Percentiles rank a stretch among this genome's conserved stretches.
Conservation (phyloP, 2,329 filamentous ascomycete species). For the Podosphaera leucotricha region DNA sequence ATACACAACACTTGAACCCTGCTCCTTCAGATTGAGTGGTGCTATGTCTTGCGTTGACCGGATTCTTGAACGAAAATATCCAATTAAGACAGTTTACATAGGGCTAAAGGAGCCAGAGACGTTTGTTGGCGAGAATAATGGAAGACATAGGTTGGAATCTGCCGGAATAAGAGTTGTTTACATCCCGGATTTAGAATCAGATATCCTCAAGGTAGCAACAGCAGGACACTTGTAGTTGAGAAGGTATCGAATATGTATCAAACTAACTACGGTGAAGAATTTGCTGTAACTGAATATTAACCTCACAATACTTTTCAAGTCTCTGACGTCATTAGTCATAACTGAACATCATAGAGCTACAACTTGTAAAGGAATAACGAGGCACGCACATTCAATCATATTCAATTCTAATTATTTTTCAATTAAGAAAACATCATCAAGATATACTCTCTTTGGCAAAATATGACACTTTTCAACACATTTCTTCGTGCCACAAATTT, state of each 20-base stretch:
- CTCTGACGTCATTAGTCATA: too few relatives aligned
- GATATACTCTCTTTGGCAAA: not conserved
- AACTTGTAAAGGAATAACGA: too few relatives aligned
- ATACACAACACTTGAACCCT: constrained; percentile 88
- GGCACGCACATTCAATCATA: too few relatives aligned
- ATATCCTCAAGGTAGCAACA: constrained; percentile 62
- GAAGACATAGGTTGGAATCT: constrained; percentile 42
- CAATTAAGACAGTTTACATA: constrained; percentile 56
- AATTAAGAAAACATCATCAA: not conserved
- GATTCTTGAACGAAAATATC: constrained; percentile 32
- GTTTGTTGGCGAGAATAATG: constrained; percentile 67
- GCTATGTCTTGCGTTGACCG: constrained; percentile 59
- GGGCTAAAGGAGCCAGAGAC: constrained; percentile 76
- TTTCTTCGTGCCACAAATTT: constrained; percentile 37
- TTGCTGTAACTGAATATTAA: not conserved
- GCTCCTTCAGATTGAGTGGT: constrained; percentile 47
- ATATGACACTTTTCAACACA: constrained; percentile 18
- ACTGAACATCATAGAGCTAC: too few relatives aligned
- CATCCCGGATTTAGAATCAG: constrained; percentile 50
- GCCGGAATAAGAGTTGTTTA: constrained; percentile 53
- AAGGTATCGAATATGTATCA: not conserved
- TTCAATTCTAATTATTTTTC: too few relatives aligned
- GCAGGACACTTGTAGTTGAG: constrained; percentile 39
- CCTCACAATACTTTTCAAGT: not conserved
- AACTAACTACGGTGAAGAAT: not conserved